Percentiles rank a stretch among this genome's conserved stretches.
Conservation (phyloP, 352 stramenopile genomes). For the Pythium sp. region DNA sequence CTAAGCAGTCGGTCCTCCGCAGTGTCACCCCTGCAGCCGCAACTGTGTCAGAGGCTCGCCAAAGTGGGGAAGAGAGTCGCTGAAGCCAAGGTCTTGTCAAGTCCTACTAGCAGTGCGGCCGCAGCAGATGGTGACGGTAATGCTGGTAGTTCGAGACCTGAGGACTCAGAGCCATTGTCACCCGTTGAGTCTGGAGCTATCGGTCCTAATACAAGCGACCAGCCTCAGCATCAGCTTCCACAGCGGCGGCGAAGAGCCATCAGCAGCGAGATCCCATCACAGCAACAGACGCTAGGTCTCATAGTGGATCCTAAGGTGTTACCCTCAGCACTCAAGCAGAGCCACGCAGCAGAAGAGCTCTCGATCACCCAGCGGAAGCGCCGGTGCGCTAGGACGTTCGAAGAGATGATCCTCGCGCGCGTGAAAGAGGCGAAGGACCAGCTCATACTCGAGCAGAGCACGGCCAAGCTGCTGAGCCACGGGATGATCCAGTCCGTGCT, state of each 20-base stretch:
- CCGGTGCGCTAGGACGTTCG: conserved; percentile 71
- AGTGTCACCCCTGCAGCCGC: conserved; percentile 16
- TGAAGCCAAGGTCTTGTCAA: not conserved
- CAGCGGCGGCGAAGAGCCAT: not conserved
- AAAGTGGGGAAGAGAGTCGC: conserved; percentile 9
- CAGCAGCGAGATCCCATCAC: not conserved
- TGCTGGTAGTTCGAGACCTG: not conserved
- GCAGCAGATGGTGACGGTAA: not conserved
- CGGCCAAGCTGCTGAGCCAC: conserved; percentile 50
- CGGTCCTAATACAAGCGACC: not conserved
- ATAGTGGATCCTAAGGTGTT: not conserved
- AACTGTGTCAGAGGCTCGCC: conserved; percentile 13
- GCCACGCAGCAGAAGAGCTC: conserved; percentile 20
- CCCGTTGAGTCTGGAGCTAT: not conserved
- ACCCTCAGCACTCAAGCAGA: not conserved
- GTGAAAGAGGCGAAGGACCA: conserved; percentile 20
- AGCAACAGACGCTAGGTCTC: not conserved
- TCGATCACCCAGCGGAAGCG: conserved; percentile 53
- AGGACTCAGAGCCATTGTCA: not conserved
- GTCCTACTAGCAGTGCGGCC: not conserved
- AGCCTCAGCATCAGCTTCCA: not conserved
- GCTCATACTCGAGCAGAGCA: conserved; percentile 9
- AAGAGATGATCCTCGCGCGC: conserved; percentile 65
- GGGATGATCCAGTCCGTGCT: conserved; percentile 70
- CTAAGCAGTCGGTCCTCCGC: not conserved